phyloP scores from a whole-genome alignment of 2,329 filamentous ascomycete genomes.

The Paecilomyces sp. region DNA sequence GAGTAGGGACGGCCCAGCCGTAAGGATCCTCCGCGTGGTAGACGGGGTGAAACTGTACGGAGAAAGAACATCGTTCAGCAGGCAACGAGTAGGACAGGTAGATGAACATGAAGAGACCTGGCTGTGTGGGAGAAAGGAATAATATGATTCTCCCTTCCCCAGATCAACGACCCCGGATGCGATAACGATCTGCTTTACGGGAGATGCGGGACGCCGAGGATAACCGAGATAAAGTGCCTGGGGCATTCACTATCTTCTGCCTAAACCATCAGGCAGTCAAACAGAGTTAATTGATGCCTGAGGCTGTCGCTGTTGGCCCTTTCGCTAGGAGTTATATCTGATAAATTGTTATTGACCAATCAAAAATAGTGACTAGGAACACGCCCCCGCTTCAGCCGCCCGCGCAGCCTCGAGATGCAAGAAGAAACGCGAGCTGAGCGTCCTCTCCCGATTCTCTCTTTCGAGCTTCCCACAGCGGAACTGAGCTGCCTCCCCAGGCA shows the following conservation, averaged over 20 bases:
- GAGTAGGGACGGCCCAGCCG: slow-evolving; percentile 36
- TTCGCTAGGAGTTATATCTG: too few relatives aligned
- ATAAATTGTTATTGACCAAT: too few relatives aligned
- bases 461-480: background rate
- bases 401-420: background rate
- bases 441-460: background rate
- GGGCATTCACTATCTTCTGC: background rate
- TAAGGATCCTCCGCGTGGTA: slow-evolving; percentile 3
- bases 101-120: background rate
- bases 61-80: slow-evolving; percentile 3
- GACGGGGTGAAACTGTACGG: slow-evolving; percentile 3
- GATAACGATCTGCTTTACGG: background rate
- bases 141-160: background rate
- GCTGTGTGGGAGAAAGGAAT: background rate
- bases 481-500: background rate
- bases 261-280: background rate
- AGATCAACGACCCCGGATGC: background rate
- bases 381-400: background rate
- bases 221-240: background rate
- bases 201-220: background rate
- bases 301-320: background rate
- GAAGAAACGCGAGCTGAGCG: background rate
- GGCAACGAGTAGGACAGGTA: background rate
- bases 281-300: background rate
- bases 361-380: too few relatives aligned